A percentile compares a stretch with the other conserved stretches of the same genome.
phyloP scores from a whole-genome alignment of 345 rosid genomes.

The Litchi chinensis region DNA sequence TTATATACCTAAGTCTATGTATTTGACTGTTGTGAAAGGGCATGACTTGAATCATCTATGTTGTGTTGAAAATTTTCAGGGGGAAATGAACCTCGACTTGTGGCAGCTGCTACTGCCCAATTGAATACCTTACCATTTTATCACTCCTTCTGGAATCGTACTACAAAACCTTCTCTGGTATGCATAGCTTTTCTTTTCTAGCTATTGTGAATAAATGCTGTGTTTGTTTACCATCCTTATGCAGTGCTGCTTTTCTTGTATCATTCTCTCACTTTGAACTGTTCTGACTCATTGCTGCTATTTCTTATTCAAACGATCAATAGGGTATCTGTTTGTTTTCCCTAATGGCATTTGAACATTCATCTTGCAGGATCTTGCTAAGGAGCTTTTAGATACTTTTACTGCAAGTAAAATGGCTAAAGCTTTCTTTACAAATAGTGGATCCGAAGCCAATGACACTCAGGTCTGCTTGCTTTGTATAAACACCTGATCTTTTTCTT shows the following conservation, averaged over 20 bases:
- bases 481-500: background rate
- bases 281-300: background rate
- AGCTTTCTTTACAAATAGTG: constrained; percentile 89
- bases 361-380: constrained; percentile 86
- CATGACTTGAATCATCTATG: constrained; percentile 8
- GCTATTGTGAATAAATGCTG: background rate
- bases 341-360: constrained; percentile 7
- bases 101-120: constrained; percentile 79
- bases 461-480: constrained; percentile 53
- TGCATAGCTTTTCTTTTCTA: constrained; percentile 3
- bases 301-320: constrained; percentile 11
- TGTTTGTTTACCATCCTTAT: background rate
- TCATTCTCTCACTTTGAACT: background rate
- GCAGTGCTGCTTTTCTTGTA: background rate
- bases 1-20: background rate
- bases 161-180: constrained; percentile 96
- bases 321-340: constrained; percentile 11
- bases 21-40: background rate
- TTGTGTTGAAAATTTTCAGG: constrained; percentile 49
- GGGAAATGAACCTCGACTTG: constrained; percentile 87
- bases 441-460: constrained; percentile 98
- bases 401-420: constrained; percentile 86
- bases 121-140: constrained; percentile 85
- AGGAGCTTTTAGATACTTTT: constrained; percentile 76
- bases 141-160: constrained; percentile 98